Conservation (phyloP, 2,329 filamentous ascomycete species). For the Pestalotiopsis sp. region DNA sequence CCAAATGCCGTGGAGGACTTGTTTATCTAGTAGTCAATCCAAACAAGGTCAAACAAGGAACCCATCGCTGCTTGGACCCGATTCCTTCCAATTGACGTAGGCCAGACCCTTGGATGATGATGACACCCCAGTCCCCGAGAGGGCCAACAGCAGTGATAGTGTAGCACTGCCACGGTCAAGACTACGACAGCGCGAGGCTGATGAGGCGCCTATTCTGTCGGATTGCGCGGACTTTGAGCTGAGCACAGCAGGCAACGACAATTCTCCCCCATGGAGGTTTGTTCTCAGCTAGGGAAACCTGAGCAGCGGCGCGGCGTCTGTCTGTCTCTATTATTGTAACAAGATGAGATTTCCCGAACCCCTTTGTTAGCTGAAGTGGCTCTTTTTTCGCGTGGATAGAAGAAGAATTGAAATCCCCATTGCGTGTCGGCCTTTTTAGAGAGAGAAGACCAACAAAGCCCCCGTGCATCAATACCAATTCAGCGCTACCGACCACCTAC, state of each 20-base stretch:
- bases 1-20: background rate
- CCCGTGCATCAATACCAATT: background rate
- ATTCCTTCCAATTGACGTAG: background rate
- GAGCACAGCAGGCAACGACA: background rate
- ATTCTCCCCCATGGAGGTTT: background rate
- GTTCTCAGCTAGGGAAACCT: background rate
- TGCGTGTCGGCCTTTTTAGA: background rate
- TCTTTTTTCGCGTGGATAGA: background rate
- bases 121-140: background rate
- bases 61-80: background rate
- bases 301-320: background rate
- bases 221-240: conserved; percentile 3
- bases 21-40: background rate
- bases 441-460: background rate
- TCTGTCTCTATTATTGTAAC: background rate
- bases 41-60: background rate
- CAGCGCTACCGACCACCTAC: background rate
- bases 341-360: background rate
- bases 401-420: background rate
- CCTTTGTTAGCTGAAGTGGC: background rate
- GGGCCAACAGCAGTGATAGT: background rate
- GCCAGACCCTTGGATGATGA: background rate
- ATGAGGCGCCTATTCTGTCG: background rate
- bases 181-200: conserved; percentile 2
- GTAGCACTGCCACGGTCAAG: background rate